These are phyloP conservation scores for Cladosporium velox DNA, from an alignment of 2,329 filamentous ascomycete species.

Conservation along the genomic window DNA sequence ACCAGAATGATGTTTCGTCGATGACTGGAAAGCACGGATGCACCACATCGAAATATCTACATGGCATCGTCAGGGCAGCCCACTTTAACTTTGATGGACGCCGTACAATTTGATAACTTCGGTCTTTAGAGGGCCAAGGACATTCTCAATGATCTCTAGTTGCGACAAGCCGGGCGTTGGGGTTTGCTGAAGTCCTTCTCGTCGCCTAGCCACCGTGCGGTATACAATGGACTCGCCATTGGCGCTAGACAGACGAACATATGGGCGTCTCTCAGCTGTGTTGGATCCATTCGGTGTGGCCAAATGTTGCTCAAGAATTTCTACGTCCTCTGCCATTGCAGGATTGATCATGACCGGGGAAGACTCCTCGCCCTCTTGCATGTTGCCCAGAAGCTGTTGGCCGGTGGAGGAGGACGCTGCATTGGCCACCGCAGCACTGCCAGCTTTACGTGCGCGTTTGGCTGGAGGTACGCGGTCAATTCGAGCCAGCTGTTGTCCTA, in stretches of 20 bases:
- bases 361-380: neutral
- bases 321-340: slow-evolving; percentile 45
- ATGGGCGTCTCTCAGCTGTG: slow-evolving; percentile 41
- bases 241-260: slow-evolving; percentile 54
- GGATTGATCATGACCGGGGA: slow-evolving; percentile 39
- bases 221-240: slow-evolving; percentile 44
- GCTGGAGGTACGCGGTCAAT: neutral
- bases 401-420: neutral
- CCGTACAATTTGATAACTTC: slow-evolving; percentile 43
- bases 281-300: slow-evolving; percentile 34
- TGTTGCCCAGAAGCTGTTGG: neutral
- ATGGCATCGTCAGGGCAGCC: neutral
- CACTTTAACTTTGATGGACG: neutral
- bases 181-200: slow-evolving; percentile 41
- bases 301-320: slow-evolving; percentile 44
- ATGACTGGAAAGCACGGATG: slow-evolving; percentile 44
- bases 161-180: slow-evolving; percentile 41
- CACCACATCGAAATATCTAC: slow-evolving; percentile 44
- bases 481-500: neutral
- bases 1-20: slow-evolving; percentile 41
- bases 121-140: slow-evolving; percentile 41
- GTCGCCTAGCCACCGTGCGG: slow-evolving; percentile 51
- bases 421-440: neutral
- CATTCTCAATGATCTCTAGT: slow-evolving; percentile 44
- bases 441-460: neutral